Conservation (phyloP, 2,329 filamentous ascomycete species). For the Sporothrix sp. region DNA sequence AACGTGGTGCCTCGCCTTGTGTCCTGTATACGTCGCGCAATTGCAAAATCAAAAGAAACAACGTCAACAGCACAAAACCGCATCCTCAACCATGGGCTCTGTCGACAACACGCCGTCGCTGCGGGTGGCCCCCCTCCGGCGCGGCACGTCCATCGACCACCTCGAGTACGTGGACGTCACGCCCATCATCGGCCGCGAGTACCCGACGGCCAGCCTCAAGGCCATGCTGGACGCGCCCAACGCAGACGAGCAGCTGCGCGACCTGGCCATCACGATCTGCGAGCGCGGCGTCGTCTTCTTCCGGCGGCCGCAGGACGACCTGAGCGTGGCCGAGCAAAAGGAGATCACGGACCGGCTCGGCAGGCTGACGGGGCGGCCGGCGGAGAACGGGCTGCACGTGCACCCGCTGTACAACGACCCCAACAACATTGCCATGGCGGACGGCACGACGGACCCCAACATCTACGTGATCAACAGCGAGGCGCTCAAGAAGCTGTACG, state of each 20-base stretch:
- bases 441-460: constrained; percentile 39
- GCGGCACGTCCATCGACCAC: not conserved
- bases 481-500: constrained; percentile 18
- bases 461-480: constrained; percentile 25
- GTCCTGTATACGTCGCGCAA: too few relatives aligned
- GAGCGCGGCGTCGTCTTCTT: constrained; percentile 42
- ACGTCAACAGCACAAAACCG: not conserved
- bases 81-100: not conserved
- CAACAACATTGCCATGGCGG: constrained; percentile 2
- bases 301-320: constrained; percentile 32
- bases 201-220: constrained; percentile 35
- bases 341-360: constrained; percentile 16
- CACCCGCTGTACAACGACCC: constrained; percentile 31
- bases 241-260: constrained; percentile 43
- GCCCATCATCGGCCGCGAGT: constrained; percentile 47
- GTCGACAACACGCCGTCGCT: not conserved
- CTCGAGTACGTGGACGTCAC: constrained; percentile 39
- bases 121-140: not conserved
- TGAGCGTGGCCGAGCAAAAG: constrained; percentile 12
- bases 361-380: constrained; percentile 25
- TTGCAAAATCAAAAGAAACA: not conserved
- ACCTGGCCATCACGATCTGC: constrained; percentile 45
- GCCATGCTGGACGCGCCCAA: constrained; percentile 40
- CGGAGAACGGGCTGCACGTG: constrained; percentile 41
- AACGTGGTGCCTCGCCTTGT: too few relatives aligned